Percentiles rank a stretch among this genome's conserved stretches.
These are phyloP conservation scores for Aureobasidium sp. DNA, from an alignment of 2,329 filamentous ascomycete genomes.

Conservation along the genomic window DNA sequence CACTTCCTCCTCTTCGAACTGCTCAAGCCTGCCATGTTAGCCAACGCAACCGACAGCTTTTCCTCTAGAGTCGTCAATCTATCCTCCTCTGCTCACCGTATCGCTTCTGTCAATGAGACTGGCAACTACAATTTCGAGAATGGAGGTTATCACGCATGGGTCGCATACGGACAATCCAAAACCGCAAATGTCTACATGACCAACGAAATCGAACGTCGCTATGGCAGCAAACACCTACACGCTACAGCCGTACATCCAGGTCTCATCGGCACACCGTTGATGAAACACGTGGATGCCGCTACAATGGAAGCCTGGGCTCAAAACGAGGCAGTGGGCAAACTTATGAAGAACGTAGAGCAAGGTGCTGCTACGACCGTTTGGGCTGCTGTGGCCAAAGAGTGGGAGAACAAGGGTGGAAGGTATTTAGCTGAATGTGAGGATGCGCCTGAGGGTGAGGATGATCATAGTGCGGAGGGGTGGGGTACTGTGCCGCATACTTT, in stretches of 20 bases:
- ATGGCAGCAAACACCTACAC: slow-evolving; percentile 50
- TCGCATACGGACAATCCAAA: slow-evolving; percentile 57
- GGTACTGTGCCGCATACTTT: slow-evolving; percentile 41
- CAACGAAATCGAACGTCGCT: slow-evolving; percentile 57
- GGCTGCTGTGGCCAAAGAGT: slow-evolving; percentile 47
- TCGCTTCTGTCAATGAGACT: slow-evolving; percentile 30
- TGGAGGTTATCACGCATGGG: slow-evolving; percentile 28
- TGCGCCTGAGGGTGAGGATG: slow-evolving; percentile 32
- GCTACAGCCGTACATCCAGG: slow-evolving; percentile 55
- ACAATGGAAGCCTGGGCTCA: background rate
- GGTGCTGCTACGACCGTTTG: slow-evolving; percentile 57
- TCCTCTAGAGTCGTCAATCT: slow-evolving; percentile 55
- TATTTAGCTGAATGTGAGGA: slow-evolving; percentile 52
- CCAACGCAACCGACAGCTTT: slow-evolving; percentile 42
- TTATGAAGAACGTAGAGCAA: slow-evolving; percentile 38
- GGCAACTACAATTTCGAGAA: slow-evolving; percentile 36
- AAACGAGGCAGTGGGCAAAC: slow-evolving; percentile 10
- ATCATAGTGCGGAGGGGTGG: slow-evolving; percentile 25
- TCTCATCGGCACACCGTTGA: slow-evolving; percentile 37
- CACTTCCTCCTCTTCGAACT: slow-evolving; percentile 64
- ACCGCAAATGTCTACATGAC: slow-evolving; percentile 59
- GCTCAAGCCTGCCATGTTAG: slow-evolving; percentile 50
- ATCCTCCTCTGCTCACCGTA: slow-evolving; percentile 44
- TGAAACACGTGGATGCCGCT: slow-evolving; percentile 15
- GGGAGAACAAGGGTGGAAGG: slow-evolving; percentile 52